phyloP scores from a whole-genome alignment of 2,329 filamentous ascomycete genomes.

The Bipolaris gigantea region DNA sequence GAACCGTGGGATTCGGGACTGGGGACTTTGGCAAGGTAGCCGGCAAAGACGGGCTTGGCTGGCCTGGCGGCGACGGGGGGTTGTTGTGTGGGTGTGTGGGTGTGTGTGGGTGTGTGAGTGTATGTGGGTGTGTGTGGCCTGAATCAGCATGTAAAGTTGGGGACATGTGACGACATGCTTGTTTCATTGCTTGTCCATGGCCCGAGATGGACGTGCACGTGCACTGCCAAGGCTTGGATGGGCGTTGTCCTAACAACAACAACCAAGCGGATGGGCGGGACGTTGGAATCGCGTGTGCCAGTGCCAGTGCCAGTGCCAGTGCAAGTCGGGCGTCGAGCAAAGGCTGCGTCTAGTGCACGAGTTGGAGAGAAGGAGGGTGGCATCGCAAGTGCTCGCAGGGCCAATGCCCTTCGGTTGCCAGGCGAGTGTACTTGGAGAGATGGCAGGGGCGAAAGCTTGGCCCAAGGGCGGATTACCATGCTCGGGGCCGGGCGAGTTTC shows the following conservation, averaged over 20 bases:
- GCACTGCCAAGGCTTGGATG: conserved; percentile 5
- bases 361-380: background rate
- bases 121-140: background rate
- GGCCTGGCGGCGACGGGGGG: background rate
- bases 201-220: conserved; percentile 1
- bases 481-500: conserved; percentile 1
- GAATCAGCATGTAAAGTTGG: background rate
- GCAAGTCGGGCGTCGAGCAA: background rate
- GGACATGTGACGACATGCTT: conserved; percentile 14
- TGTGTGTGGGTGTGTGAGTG: too few relatives aligned
- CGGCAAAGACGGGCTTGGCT: conserved; percentile 1
- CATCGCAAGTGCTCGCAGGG: too few relatives aligned
- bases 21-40: background rate
- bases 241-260: conserved; percentile 14
- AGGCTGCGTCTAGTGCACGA: background rate
- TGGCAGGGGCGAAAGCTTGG: conserved; percentile 4
- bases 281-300: background rate
- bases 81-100: too few relatives aligned
- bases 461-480: background rate
- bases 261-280: conserved; percentile 5
- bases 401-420: background rate
- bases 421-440: too few relatives aligned
- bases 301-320: too few relatives aligned
- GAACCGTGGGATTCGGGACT: too few relatives aligned
- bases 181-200: conserved; percentile 11